A percentile compares a stretch with the other conserved stretches of the same genome.
These are phyloP conservation scores for Rickenella mellea DNA, from an alignment of 768 basidiomycete species.

Conservation along the genomic window DNA sequence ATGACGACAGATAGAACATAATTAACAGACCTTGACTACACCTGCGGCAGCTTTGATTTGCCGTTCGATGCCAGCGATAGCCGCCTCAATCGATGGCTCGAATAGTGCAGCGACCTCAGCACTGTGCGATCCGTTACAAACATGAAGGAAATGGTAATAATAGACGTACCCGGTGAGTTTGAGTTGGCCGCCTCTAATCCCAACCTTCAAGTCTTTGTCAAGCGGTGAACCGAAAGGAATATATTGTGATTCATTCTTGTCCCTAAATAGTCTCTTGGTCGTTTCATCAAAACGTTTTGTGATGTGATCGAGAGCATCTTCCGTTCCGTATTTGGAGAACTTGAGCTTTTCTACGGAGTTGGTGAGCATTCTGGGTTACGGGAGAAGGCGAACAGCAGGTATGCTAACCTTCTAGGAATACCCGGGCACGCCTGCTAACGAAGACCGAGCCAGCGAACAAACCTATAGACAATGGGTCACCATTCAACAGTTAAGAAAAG, in stretches of 20 bases:
- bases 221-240: slow-evolving; percentile 71
- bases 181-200: slow-evolving; percentile 63
- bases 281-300: slow-evolving; percentile 76
- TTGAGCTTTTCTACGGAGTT: slow-evolving; percentile 53
- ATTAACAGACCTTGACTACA: slow-evolving; percentile 43
- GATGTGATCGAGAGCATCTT: slow-evolving; percentile 69
- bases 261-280: slow-evolving; percentile 70
- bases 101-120: slow-evolving; percentile 60
- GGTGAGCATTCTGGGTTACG: too few species aligned
- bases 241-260: slow-evolving; percentile 58
- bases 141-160: slow-evolving; percentile 12
- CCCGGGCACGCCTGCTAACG: slow-evolving; percentile 64
- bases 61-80: slow-evolving; percentile 54
- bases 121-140: slow-evolving; percentile 14
- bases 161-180: slow-evolving; percentile 64
- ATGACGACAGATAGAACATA: slow-evolving; percentile 1
- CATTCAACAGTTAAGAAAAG: not conserved
- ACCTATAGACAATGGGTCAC: slow-evolving; percentile 27
- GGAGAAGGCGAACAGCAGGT: too few species aligned
- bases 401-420: slow-evolving; percentile 55
- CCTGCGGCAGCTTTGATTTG: slow-evolving; percentile 65
- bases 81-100: slow-evolving; percentile 71
- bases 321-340: slow-evolving; percentile 61
- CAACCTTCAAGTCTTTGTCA: slow-evolving; percentile 61
- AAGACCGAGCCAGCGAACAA: slow-evolving; percentile 80